Evolutionary conservation across 768 basidiomycete genomes (phyloP).

Genomic region (Mrakia gelida): DNA sequence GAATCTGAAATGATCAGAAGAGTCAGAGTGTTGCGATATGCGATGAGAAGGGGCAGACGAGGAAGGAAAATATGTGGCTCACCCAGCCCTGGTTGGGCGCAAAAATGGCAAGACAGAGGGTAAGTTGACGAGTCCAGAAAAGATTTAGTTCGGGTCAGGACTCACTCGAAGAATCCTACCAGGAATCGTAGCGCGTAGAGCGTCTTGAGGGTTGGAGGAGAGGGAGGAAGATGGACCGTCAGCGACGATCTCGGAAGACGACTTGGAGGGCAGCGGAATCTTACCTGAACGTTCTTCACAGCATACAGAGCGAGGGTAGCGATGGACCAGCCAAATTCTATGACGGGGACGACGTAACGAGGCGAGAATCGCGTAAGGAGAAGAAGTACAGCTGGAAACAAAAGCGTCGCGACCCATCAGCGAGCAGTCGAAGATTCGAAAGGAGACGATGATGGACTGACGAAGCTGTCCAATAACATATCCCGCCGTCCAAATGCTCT

Average conservation of each 20-base stretch:
- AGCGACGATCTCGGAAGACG: no score
- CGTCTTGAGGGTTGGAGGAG: conserved; percentile 16
- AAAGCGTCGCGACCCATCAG: no score
- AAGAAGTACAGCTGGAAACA: conserved; percentile 4
- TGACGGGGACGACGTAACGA: conserved; percentile 39
- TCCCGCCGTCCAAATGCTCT: conserved; percentile 38
- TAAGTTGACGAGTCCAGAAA: conserved; percentile 41
- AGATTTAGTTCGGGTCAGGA: no score
- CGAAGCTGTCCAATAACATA: conserved; percentile 33
- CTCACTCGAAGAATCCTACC: conserved; percentile 41
- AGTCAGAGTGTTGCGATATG: no score
- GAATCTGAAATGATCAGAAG: background rate
- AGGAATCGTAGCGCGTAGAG: conserved; percentile 41
- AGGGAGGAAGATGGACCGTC: no score
- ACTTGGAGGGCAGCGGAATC: no score
- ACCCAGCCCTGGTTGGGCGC: no score
- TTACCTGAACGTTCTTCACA: conserved; percentile 32
- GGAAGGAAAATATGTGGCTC: no score
- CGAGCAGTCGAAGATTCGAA: no score
- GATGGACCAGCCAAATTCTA: conserved; percentile 40
- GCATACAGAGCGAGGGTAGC: conserved; percentile 38
- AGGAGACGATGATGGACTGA: conserved; percentile 23
- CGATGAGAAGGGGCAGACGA: no score
- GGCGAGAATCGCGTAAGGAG: conserved; percentile 40
- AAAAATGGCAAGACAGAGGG: no score